A percentile compares a stretch with the other conserved stretches of the same genome.
phyloP scores from a whole-genome alignment of 2,329 filamentous ascomycete genomes.

The Aureobasidium subglaciale region DNA sequence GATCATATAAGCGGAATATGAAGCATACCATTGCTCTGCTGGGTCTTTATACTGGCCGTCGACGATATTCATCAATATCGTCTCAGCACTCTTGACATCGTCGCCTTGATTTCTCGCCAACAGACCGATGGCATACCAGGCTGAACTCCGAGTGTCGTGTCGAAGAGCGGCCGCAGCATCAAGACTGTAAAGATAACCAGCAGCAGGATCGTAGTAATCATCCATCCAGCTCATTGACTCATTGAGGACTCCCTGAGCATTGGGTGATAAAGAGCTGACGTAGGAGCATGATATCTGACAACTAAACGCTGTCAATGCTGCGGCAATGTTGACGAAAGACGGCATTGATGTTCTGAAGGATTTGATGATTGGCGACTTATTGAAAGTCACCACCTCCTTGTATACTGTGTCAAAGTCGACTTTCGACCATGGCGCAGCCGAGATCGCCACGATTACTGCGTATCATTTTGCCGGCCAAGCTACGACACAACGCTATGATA shows the following conservation, averaged over 20 bases:
- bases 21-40: conserved; percentile 47
- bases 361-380: not conserved
- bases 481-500: conserved; percentile 1
- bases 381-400: not conserved
- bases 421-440: not conserved
- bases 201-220: conserved; percentile 45
- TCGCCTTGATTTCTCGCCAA: conserved; percentile 47
- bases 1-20: not conserved
- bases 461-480: not conserved
- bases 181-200: conserved; percentile 49
- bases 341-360: not conserved
- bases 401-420: not conserved
- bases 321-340: not conserved
- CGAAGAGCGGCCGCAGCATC: conserved; percentile 39
- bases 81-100: conserved; percentile 46
- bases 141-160: conserved; percentile 51
- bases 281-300: not conserved
- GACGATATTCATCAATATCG: conserved; percentile 50
- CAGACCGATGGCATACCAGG: conserved; percentile 54
- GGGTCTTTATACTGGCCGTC: conserved; percentile 46
- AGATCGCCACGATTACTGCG: not conserved
- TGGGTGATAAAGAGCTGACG: not conserved
- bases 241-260: conserved; percentile 26
- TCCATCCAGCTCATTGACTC: conserved; percentile 52
- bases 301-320: not conserved